Base-by-base conservation (phyloP, 106 monocot genomes). In the Narthecium ossifragum region DNA sequence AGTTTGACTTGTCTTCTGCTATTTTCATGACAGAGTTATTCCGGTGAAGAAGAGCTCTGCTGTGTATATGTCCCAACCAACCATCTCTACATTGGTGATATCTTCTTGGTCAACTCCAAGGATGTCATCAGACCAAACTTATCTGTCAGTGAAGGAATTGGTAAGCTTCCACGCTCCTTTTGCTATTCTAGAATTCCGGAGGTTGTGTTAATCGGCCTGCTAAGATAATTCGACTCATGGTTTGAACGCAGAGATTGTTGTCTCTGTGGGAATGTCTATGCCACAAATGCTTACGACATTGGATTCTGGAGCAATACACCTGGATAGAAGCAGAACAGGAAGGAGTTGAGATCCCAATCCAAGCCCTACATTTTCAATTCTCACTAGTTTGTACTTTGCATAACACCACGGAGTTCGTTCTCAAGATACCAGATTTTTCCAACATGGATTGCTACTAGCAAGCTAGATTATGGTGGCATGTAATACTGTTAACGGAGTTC, bases 61-160 rank as follows among this genome's bases (percentile, higher is more conserved):
- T 55, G 39, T 66, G 55, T 66, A 23, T 32, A 62, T 47, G 62
- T 62, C 7, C 46, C 62, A 41, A 62, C 62, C 15, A 62, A 62
- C 31, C 62, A 62, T 50, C 62, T 62, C 33, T 62, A 62, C 49
- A 31, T 62, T 30, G 62, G 62, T 1, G 66, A 66, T 34, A 55
- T 66, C 2, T 52, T 66, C 23, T 21, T 54, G 28, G 21, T 66
- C 66, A 66, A 55, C 30, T 66, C 53, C 8, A 66, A 55, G 1
- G 66, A 66, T 43, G 54, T 66, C 26, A 66, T 54, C 12, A 53
- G 55, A 41, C 65, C 65, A 9, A 65, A 65, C 38, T 28, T 65
- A 38, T 65, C 65, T 18, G 65, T 65, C 17, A 52, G 65, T 4
- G 65, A 65, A 65, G 65, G 65, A 65, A 65, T 62, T 14, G 61